Evolutionary conservation across 2,329 filamentous ascomycete genomes (phyloP).

Genomic region (Talaromyces sp.): DNA sequence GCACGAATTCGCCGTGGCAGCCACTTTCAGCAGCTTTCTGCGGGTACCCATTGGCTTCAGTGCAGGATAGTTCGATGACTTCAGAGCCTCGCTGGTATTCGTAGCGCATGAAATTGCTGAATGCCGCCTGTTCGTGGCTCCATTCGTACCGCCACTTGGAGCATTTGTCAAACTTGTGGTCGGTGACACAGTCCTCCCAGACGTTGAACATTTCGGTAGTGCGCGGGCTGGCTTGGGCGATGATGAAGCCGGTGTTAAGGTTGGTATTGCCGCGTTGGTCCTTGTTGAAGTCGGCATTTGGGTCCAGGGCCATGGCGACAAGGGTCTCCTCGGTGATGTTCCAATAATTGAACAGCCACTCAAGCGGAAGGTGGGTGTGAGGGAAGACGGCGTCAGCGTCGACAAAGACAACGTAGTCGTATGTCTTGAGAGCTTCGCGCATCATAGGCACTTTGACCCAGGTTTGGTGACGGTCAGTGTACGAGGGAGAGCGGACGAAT

Average conservation of each 20-base stretch:
- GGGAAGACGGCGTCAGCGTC: constrained; percentile 12
- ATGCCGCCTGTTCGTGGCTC: constrained; percentile 12
- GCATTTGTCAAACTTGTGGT: constrained; percentile 2
- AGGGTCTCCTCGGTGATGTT: constrained; percentile 8
- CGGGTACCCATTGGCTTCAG: constrained; percentile 11
- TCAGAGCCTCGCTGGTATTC: constrained; percentile 4
- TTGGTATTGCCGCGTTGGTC: constrained; percentile 10
- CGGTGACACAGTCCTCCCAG: constrained; percentile 12
- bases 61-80: constrained; percentile 5
- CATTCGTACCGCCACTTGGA: constrained; percentile 12
- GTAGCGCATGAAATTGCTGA: constrained; percentile 12
- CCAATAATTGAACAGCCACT: constrained; percentile 13
- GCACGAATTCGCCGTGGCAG: constrained; percentile 10
- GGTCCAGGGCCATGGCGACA: constrained; percentile 10
- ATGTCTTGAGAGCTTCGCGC: constrained; percentile 12
- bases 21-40: neutral
- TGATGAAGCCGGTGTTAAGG: constrained; percentile 12
- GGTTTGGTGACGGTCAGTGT: constrained; percentile 11
- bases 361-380: constrained; percentile 11
- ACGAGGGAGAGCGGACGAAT: constrained; percentile 6
- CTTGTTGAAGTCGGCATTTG: constrained; percentile 1
- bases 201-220: constrained; percentile 9
- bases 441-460: constrained; percentile 14
- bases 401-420: constrained; percentile 13
- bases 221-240: constrained; percentile 10